Base-by-base conservation (phyloP, 2,329 filamentous ascomycete species). In the Claviceps africana region DNA sequence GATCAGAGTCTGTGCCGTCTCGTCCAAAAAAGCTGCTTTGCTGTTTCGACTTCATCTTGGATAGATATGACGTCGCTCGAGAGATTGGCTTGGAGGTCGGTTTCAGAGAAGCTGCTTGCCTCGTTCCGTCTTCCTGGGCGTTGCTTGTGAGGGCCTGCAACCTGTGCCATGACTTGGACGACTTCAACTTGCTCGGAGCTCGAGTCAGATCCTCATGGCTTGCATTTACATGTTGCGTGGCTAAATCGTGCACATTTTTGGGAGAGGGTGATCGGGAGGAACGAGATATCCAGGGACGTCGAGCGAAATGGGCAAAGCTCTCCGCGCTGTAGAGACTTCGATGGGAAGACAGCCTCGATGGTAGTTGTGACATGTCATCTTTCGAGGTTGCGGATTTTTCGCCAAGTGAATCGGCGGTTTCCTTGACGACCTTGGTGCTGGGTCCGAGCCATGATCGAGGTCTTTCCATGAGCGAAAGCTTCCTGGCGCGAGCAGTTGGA, bases 381-480 rank as follows among this genome's bases (percentile, higher is more conserved):
- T 48, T 47, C 4, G 31, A 33, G 37, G 9, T 25, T 17, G 31
- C 17, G 22, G 44, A 21, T 21, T 42, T 33, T 3, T 61, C 58
- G 25, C 61, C 56, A n/a, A 35, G n/a, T 17, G 37, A 13, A 31
- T 53, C 42, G 31, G 56, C 51, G 30, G 58, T 31, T 10, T 65
- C 62, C 48, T 58, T 63, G 39, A 66, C 60, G 13, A 70, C 68
- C 56, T 69, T 75, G 25, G 73, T 70, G 60, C 66, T 66, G 15
- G 54, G 45, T 2, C 70, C 68, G 53, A 79, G 69, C 78, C 77
- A 80, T 54, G 74, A 74, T 53, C 72, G 71, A 4, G 72, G 73
- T 51, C 73, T 70, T 54, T 73, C 74, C 51, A 74, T 67, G 48
- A 76, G 64, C 44, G 74, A 72, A 55, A 64, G 71, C 57, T 70